Percentiles rank a stretch among this genome's conserved stretches.
phyloP scores from a whole-genome alignment of 495 filamentous ascomycete genomes.

The Tricharina praecox region DNA sequence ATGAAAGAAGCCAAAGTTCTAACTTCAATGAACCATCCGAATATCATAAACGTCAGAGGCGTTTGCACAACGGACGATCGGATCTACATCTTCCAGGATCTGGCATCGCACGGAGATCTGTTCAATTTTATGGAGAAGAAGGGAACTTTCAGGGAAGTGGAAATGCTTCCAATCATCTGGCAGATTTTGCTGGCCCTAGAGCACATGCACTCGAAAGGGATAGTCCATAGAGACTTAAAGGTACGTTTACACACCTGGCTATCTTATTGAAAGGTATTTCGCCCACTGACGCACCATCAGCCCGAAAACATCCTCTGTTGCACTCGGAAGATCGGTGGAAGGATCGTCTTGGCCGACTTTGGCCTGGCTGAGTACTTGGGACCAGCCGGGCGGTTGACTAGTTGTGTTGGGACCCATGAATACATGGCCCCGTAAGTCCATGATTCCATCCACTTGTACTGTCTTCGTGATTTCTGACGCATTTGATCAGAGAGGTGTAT shows the following conservation, averaged over 20 bases:
- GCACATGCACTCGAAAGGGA: constrained; percentile 39
- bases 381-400: background rate
- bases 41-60: constrained; percentile 33
- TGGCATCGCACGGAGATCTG: constrained; percentile 46
- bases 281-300: constrained; percentile 6
- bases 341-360: constrained; percentile 50
- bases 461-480: constrained; percentile 1
- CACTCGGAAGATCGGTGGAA: constrained; percentile 26
- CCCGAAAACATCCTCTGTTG: constrained; percentile 53
- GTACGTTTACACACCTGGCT: constrained; percentile 2
- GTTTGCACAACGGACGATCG: constrained; percentile 28
- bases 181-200: constrained; percentile 45
- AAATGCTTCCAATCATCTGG: constrained; percentile 38
- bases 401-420: constrained; percentile 39
- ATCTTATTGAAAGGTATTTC: background rate
- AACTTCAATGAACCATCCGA: constrained; percentile 32
- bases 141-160: constrained; percentile 32
- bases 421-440: constrained; percentile 46
- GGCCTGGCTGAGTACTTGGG: constrained; percentile 34
- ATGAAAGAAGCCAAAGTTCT: constrained; percentile 28
- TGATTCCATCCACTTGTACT: background rate
- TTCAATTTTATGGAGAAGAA: constrained; percentile 42
- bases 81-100: constrained; percentile 39
- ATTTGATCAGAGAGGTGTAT: constrained; percentile 9
- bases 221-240: constrained; percentile 55